Percentiles rank a stretch among this genome's conserved stretches.
Evolutionary conservation across 176 grass and related monocot genomes (phyloP).

Genomic region (Avena eriantha): DNA sequence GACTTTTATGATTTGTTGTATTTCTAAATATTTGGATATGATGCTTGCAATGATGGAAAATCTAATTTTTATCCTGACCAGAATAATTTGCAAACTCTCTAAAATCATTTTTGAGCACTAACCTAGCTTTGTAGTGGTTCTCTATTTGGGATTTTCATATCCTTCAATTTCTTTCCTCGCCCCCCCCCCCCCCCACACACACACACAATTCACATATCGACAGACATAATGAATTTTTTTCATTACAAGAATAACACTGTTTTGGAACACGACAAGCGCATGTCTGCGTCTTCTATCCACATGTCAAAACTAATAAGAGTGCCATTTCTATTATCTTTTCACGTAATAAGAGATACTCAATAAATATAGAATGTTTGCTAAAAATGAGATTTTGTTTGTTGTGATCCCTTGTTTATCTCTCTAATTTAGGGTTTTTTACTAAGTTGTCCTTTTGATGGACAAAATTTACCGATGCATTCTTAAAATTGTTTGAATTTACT

Average conservation of each 20-base stretch:
- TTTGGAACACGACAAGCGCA: background rate
- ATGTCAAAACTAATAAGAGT: background rate
- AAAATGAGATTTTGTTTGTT: background rate
- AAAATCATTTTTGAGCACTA: no score
- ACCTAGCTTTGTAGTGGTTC: no score
- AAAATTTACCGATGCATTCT: no score
- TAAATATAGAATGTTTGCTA: background rate
- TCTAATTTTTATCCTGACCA: no score
- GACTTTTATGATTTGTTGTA: no score
- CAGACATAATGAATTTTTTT: background rate
- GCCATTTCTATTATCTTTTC: background rate
- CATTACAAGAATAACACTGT: background rate
- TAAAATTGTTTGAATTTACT: background rate
- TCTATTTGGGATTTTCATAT: no score
- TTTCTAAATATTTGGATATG: no score
- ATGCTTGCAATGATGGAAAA: no score
- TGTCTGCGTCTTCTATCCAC: background rate
- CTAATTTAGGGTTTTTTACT: background rate
- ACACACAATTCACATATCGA: background rate
- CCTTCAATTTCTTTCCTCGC: background rate
- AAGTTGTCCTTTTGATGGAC: background rate
- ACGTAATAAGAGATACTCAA: background rate
- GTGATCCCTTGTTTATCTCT: background rate
- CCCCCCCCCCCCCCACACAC: no score
- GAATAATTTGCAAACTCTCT: no score